A percentile compares a stretch with the other conserved stretches of the same genome.
phyloP scores from a whole-genome alignment of 2,329 filamentous ascomycete genomes.

The Zalaria obscura region DNA sequence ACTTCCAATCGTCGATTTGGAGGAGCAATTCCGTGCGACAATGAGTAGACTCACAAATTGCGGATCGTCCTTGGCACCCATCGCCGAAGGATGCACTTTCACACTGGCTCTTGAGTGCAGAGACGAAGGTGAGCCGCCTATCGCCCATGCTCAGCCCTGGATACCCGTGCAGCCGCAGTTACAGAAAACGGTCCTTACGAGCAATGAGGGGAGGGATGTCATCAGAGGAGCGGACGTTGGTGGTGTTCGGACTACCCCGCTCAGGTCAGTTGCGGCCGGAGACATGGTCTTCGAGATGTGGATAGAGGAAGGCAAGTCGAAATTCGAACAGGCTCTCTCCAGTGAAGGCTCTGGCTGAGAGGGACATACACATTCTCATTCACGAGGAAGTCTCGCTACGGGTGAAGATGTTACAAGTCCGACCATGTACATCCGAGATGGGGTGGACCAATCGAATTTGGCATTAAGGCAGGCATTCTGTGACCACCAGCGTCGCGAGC shows the following conservation, averaged over 20 bases:
- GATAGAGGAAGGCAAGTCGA: conserved; percentile 51
- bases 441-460: no score
- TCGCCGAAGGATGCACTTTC: conserved; percentile 57
- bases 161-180: conserved; percentile 41
- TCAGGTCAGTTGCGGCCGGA: conserved; percentile 49
- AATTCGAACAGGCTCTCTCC: conserved; percentile 12
- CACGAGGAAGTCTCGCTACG: no score
- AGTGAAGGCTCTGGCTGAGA: no score
- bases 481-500: no score
- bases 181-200: conserved; percentile 16
- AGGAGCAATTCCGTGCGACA: conserved; percentile 58
- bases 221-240: neutral
- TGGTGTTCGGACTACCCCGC: conserved; percentile 36
- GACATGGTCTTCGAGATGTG: conserved; percentile 55
- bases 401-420: no score
- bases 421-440: no score
- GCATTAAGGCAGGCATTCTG: no score
- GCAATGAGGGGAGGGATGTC: neutral
- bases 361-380: no score
- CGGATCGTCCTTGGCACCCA: conserved; percentile 38
- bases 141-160: conserved; percentile 42
- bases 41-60: conserved; percentile 48
- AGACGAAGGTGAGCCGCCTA: conserved; percentile 37
- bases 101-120: conserved; percentile 62
- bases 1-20: conserved; percentile 37